Evolutionary conservation across 2,329 filamentous ascomycete species (phyloP).

Genomic region (Huntiella abstrusa): DNA sequence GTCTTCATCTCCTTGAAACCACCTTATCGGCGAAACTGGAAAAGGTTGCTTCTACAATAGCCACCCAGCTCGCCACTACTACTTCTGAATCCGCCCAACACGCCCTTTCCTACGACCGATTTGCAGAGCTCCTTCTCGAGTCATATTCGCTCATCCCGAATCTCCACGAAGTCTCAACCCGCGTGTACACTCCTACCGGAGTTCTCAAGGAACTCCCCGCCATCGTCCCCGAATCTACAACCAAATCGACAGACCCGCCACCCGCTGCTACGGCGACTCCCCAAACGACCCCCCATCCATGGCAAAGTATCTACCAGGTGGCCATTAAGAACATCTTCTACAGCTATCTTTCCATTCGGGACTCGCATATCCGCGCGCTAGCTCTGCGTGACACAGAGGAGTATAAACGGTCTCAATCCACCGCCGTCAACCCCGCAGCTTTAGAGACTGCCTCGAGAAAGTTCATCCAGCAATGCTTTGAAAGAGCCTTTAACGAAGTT

Average conservation of each 20-base stretch:
- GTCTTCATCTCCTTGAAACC: conserved; percentile 41
- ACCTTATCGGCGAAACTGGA: conserved; percentile 34
- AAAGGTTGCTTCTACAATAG: conserved; percentile 34
- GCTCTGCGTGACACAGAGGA: conserved; percentile 34
- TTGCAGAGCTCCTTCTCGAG: conserved; percentile 37
- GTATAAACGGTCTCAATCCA: conserved; percentile 22
- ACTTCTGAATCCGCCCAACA: conserved; percentile 40
- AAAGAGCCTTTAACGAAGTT: conserved; percentile 36
- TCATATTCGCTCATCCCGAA: conserved; percentile 38
- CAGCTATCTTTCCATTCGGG: conserved; percentile 32
- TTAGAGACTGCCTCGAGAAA: conserved; percentile 37
- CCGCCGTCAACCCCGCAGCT: conserved; percentile 29
- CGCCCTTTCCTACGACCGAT: conserved; percentile 40
- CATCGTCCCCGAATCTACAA: conserved; percentile 21
- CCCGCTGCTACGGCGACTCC: too few species aligned
- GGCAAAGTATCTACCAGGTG: conserved; percentile 27
- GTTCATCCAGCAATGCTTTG: conserved; percentile 40
- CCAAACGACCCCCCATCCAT: not conserved
- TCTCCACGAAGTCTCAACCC: conserved; percentile 31
- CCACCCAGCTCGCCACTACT: conserved; percentile 32
- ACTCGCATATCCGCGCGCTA: conserved; percentile 32
- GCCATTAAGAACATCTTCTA: conserved; percentile 35
- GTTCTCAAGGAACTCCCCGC: conserved; percentile 23
- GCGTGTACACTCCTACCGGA: conserved; percentile 33
- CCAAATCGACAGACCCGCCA: too few species aligned